Evolutionary conservation across 2,329 filamentous ascomycete species (phyloP), one percentile per base, ranked within the genome.

Genomic region (Xylariaceae sp.): DNA sequence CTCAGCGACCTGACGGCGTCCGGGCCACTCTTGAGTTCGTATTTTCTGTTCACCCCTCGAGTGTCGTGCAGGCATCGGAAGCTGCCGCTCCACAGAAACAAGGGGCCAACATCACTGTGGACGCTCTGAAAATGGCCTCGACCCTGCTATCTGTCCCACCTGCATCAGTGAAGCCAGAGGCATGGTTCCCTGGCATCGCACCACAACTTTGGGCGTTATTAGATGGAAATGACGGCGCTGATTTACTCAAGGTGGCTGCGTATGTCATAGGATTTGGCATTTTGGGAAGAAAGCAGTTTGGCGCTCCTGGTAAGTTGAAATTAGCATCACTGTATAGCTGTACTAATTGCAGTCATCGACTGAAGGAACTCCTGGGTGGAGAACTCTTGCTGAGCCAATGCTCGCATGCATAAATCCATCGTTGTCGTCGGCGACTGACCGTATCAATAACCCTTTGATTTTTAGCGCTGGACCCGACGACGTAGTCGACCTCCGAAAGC

Each of bases 21-120:
- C 75, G 84, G 25, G 76, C 79, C 21, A 84, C 81, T 0, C 71
- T 88, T 49, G 84, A 88, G 58, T 88, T 88, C 57, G 72, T 88
- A 27, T 84, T 86, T 46, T 76, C 83, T 1, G 80, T 86, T 6
- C 83, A 86, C 49, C 78, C 83, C 0, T 73, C 76, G 49, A 72
- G 68, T 52, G 65, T 67, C 6, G 62, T 68, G 45, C 63, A 65
- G 54, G 42, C 61, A 1, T 64, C 68, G 6, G 71, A 74, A 44
- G 66, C 67, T 1, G 63, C 67, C 2, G 57, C 59, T 4, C 69
- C 74, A 1, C 76, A 79, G 54, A 80, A 77, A 42, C 68, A 74
- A 59, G 80, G 81, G 2, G 76, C 82, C 4, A 77, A 76, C 34
- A 83, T 88, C 44, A 84, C 85, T 0, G 76, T 84, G 23, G 83